These are phyloP conservation scores for Silene conica DNA, from an alignment of 148 eudicot species.

Conservation along the genomic window DNA sequence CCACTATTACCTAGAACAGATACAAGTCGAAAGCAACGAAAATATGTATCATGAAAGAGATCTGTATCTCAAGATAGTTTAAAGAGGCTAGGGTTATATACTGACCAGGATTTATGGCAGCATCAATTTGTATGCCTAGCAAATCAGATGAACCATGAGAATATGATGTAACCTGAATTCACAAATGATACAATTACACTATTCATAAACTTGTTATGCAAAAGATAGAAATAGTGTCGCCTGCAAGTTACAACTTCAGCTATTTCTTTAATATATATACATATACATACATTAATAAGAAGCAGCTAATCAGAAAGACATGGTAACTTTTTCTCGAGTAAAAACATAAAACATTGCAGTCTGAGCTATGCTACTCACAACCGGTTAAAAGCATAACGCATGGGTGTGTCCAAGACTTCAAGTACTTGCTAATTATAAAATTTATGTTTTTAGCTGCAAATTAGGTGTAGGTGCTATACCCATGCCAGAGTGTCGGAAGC, in stretches of 20 bases:
- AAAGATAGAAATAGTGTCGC: conserved; percentile 5
- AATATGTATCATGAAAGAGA: background rate
- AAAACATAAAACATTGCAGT: background rate
- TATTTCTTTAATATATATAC: background rate
- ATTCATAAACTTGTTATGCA: background rate
- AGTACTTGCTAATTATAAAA: background rate
- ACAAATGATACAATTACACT: conserved; percentile 16
- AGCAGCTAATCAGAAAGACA: background rate
- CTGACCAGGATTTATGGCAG: conserved; percentile 95
- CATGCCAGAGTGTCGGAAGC: background rate
- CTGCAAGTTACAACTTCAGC: background rate
- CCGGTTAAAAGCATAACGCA: background rate
- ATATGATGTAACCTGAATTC: conserved; percentile 75
- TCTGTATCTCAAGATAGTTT: background rate
- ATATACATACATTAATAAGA: too few species aligned
- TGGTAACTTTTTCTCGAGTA: background rate
- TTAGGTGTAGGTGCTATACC: background rate
- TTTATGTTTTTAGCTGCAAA: background rate
- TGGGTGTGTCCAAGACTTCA: background rate
- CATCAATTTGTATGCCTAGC: conserved; percentile 94
- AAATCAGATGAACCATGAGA: conserved; percentile 89
- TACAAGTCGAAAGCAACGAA: conserved; percentile 1
- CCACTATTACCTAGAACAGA: conserved; percentile 86
- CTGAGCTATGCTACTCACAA: background rate
- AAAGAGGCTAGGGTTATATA: conserved; percentile 1